These are phyloP conservation scores for Neonectria magnoliae DNA, from an alignment of 2,329 filamentous ascomycete genomes.

Conservation along the genomic window DNA sequence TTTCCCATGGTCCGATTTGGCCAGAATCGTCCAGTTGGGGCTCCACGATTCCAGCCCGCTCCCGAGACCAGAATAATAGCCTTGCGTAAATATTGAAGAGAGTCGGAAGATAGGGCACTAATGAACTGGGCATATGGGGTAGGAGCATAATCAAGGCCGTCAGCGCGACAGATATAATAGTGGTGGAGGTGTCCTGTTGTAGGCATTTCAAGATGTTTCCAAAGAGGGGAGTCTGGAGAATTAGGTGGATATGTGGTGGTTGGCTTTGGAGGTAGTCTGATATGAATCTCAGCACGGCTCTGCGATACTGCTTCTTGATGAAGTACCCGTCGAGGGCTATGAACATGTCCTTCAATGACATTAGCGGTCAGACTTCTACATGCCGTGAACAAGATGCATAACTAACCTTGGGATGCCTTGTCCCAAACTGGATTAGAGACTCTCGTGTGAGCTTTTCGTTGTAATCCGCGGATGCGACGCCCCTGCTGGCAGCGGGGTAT, in stretches of 20 bases:
- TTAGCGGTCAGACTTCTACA: constrained; percentile 9
- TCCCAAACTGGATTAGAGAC: constrained; percentile 69
- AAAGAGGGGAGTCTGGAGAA: constrained; percentile 77
- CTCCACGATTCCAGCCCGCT: constrained; percentile 54
- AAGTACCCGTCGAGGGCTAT: constrained; percentile 72
- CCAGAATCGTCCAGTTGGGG: constrained; percentile 53
- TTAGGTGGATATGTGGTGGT: constrained; percentile 80
- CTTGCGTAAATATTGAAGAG: constrained; percentile 86
- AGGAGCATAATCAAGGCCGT: constrained; percentile 83
- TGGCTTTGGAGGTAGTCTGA: constrained; percentile 79
- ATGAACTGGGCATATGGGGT: constrained; percentile 79
- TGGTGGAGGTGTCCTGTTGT: constrained; percentile 80
- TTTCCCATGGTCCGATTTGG: constrained; percentile 66
- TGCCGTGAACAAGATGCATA: not conserved
- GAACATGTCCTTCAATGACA: constrained; percentile 68
- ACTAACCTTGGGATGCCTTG: constrained; percentile 69
- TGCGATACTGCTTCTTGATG: constrained; percentile 70
- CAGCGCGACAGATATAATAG: constrained; percentile 78
- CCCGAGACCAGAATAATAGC: constrained; percentile 79
- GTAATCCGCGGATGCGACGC: constrained; percentile 51
- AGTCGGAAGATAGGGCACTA: constrained; percentile 74
- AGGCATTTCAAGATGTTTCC: constrained; percentile 77
- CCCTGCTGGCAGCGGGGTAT: constrained; percentile 49
- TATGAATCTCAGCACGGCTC: constrained; percentile 72
- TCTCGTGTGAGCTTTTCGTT: constrained; percentile 62